Evolutionary conservation across 257 asterid species (phyloP), one percentile per base, ranked within the genome.

Genomic region (Gentiana macrophylla): DNA sequence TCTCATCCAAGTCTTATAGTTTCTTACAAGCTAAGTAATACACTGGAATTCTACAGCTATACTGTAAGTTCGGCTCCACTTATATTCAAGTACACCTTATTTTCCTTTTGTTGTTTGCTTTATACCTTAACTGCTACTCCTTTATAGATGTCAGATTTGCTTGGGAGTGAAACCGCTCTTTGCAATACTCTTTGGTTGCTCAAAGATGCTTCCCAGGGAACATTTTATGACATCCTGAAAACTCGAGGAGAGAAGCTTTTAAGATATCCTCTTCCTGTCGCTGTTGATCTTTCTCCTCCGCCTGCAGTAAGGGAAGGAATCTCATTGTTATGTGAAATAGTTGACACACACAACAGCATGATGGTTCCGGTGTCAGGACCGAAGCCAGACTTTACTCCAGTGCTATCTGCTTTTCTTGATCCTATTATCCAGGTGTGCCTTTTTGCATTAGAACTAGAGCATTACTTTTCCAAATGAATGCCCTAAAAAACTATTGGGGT

Each of bases 271-370:
- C 99, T 94, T 58, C 73, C 83, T 35, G 93, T 92, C 67, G 74
- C 99, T 62, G 83, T 72, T 64, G 99, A 92, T 78, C 93, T 88
- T 72, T 83, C 97, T 70, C 94, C 99, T 55, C 97, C 97, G 57
- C 79, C 80, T 10, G 94, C 99, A 32, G 78, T 92, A 56, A 83
- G 72, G 70, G 99, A 92, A 77, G 99, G 99, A 55, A 79, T 88
- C 60, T 77, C 94, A 5, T 49, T 88, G 77, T 81, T 88, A 55
- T 94, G 85, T 74, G 99, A 88, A 76, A 79, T 92, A 67, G 88
- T 92, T 54, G 91, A 85, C 60, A 88, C 84, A 49, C 80, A 92
- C 58, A 78, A 79, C 74, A 77, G 95, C 64, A 85, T 83, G 94
- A 92, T 92, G 95, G 62, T 88, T 76, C 67, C 94, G 55, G 71